Evolutionary conservation across 2,329 filamentous ascomycete species (phyloP).

Genomic region (Fusarium euwallaceae): DNA sequence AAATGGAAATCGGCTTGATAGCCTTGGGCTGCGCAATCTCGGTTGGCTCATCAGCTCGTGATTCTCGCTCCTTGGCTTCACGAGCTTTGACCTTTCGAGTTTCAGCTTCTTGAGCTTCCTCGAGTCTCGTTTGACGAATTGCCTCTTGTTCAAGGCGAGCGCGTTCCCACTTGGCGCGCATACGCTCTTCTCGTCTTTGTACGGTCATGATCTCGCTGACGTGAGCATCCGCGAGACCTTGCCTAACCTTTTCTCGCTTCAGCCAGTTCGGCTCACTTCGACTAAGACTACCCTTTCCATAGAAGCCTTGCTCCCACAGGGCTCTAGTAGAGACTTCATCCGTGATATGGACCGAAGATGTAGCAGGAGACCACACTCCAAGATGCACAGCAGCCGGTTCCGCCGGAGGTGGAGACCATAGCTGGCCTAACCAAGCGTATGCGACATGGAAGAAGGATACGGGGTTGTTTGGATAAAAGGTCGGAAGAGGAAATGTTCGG

Average conservation of each 20-base stretch:
- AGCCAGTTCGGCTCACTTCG: slow-evolving; percentile 96
- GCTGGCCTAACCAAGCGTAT: slow-evolving; percentile 81
- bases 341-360: slow-evolving; percentile 86
- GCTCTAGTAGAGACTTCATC: slow-evolving; percentile 81
- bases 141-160: slow-evolving; percentile 89
- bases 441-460: slow-evolving; percentile 86
- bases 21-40: slow-evolving; percentile 10
- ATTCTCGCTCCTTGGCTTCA: slow-evolving; percentile 18
- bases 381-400: slow-evolving; percentile 75
- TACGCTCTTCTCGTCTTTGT: slow-evolving; percentile 82
- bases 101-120: slow-evolving; percentile 57
- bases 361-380: slow-evolving; percentile 85
- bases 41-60: slow-evolving; percentile 14
- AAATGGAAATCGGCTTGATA: slow-evolving; percentile 6
- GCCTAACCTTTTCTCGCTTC: slow-evolving; percentile 81
- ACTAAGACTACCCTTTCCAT: slow-evolving; percentile 92
- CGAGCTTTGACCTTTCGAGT: slow-evolving; percentile 31
- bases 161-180: slow-evolving; percentile 89
- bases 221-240: slow-evolving; percentile 71
- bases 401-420: slow-evolving; percentile 74
- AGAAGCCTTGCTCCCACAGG: slow-evolving; percentile 97
- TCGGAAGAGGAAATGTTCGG: slow-evolving; percentile 84
- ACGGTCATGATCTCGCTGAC: slow-evolving; percentile 88
- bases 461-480: slow-evolving; percentile 92
- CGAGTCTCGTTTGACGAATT: slow-evolving; percentile 75